Conservation (phyloP, 2,329 filamentous ascomycete species). For the Hymenoscyphus albidus region DNA sequence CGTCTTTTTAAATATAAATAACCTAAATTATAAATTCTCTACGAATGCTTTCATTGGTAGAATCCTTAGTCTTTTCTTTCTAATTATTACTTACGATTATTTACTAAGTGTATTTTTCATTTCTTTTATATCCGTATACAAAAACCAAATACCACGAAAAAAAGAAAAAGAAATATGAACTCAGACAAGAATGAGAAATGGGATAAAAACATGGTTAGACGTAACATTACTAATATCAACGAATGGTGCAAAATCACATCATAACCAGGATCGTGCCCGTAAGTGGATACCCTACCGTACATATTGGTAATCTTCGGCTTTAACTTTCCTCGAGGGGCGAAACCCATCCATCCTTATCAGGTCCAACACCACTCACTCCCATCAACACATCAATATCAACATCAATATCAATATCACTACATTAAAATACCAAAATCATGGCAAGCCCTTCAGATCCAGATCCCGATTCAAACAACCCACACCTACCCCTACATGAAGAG, state of each 20-base stretch:
- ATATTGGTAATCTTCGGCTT: constrained; percentile 1
- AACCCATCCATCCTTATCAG: neutral
- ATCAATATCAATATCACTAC: neutral
- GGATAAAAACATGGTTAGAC: neutral
- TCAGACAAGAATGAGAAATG: neutral
- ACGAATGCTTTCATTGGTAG: too few relatives aligned
- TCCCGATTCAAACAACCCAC: neutral
- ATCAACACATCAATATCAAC: neutral
- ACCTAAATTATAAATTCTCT: too few relatives aligned
- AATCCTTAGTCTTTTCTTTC: too few relatives aligned
- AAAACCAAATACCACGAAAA: neutral
- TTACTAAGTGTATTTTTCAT: too few relatives aligned
- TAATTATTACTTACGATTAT: too few relatives aligned
- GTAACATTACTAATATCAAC: too few relatives aligned
- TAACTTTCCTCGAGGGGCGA: neutral
- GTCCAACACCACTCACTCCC: neutral
- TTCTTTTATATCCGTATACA: too few relatives aligned
- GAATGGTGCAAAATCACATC: neutral
- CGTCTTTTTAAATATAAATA: too few relatives aligned
- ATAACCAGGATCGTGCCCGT: neutral
- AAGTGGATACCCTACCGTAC: too few relatives aligned
- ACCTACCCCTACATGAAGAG: neutral
- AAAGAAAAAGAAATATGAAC: neutral
- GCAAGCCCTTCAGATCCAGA: too few relatives aligned
- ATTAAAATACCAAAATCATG: neutral